phyloP scores from a whole-genome alignment of 139 green algal genomes.

The Zygnema cylindricum region DNA sequence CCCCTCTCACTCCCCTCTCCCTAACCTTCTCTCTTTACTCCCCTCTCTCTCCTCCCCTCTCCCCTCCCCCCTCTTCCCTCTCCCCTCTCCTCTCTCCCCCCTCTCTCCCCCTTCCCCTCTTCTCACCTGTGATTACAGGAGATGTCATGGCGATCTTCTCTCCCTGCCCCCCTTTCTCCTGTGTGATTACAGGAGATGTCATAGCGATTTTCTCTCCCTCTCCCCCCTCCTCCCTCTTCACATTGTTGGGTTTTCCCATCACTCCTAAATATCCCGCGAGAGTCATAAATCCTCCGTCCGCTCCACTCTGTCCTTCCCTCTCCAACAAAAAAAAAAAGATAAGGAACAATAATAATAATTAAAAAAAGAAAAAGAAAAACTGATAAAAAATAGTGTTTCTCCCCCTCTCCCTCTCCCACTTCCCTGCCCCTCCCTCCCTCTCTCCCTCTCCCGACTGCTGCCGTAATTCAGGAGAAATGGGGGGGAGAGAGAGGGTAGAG shows the following conservation, averaged over 20 bases:
- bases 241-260: slow-evolving; percentile 11
- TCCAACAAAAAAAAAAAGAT: slow-evolving; percentile 12
- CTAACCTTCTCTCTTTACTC: too few relatives aligned
- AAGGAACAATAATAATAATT: too few relatives aligned
- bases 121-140: slow-evolving; percentile 38
- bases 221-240: background rate
- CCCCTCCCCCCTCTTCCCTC: too few relatives aligned
- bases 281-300: slow-evolving; percentile 7
- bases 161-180: background rate
- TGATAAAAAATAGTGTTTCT: too few relatives aligned
- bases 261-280: slow-evolving; percentile 29
- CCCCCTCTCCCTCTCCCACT: too few relatives aligned
- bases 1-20: too few relatives aligned
- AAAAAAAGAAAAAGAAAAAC: too few relatives aligned
- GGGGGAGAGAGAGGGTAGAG: too few relatives aligned
- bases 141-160: slow-evolving; percentile 40
- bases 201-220: slow-evolving; percentile 48
- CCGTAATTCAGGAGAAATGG: background rate
- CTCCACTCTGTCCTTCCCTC: background rate
- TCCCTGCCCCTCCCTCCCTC: too few relatives aligned
- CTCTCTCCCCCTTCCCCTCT: too few relatives aligned
- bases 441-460: background rate
- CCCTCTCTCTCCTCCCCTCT: too few relatives aligned
- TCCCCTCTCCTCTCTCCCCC: too few relatives aligned
- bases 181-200: slow-evolving; percentile 39